Evolutionary conservation across 441 rosid species (phyloP).

Genomic region (Daphne laureola): DNA sequence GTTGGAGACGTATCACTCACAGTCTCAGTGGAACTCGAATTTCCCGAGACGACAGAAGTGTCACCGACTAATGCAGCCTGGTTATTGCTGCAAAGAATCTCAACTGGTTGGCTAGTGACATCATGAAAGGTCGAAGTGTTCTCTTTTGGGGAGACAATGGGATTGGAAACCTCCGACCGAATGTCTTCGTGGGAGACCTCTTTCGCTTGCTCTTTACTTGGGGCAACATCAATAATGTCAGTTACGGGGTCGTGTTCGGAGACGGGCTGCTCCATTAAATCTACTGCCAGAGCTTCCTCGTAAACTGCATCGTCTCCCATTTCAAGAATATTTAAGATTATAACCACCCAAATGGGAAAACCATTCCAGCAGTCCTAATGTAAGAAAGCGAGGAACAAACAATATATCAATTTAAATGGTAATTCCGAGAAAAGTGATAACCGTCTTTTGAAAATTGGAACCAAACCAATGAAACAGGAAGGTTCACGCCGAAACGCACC

Average conservation of each 20-base stretch:
- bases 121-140: slow-evolving; percentile 39
- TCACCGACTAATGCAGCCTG: slow-evolving; percentile 26
- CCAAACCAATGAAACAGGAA: slow-evolving; percentile 2
- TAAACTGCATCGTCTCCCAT: slow-evolving; percentile 54
- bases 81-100: slow-evolving; percentile 16
- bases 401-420: slow-evolving; percentile 12
- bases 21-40: slow-evolving; percentile 40
- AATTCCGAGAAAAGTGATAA: slow-evolving; percentile 12
- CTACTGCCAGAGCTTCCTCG: slow-evolving; percentile 26
- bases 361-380: slow-evolving; percentile 2
- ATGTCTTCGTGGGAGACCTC: slow-evolving; percentile 67
- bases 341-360: slow-evolving; percentile 8
- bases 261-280: slow-evolving; percentile 20
- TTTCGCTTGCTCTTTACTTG: slow-evolving; percentile 49
- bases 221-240: slow-evolving; percentile 21
- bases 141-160: slow-evolving; percentile 49
- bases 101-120: slow-evolving; percentile 41
- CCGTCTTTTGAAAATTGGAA: slow-evolving; percentile 14
- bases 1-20: slow-evolving; percentile 23
- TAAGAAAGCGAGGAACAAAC: slow-evolving; percentile 7
- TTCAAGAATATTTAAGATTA: slow-evolving; percentile 29
- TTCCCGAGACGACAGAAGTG: slow-evolving; percentile 30
- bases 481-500: slow-evolving; percentile 10
- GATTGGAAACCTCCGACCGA: slow-evolving; percentile 79
- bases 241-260: slow-evolving; percentile 20